These are phyloP conservation scores for Xylariaceae sp. DNA, from an alignment of 2,329 filamentous ascomycete genomes.

Conservation along the genomic window DNA sequence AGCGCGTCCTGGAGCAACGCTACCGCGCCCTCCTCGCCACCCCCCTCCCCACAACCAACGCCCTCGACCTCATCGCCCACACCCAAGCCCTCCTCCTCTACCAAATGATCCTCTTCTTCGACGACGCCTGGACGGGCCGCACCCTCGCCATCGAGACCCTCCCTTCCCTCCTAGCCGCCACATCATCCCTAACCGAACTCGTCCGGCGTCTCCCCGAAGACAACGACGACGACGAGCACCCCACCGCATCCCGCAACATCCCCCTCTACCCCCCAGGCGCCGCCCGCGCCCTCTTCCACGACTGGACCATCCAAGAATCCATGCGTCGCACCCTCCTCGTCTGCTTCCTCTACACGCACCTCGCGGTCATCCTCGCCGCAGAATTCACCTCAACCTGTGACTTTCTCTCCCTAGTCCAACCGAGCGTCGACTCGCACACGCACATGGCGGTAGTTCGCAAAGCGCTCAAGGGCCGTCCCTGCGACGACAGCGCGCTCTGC, in stretches of 20 bases:
- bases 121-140: conserved; percentile 11
- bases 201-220: conserved; percentile 3
- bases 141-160: conserved; percentile 10
- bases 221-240: background rate
- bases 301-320: conserved; percentile 21
- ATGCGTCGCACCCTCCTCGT: conserved; percentile 15
- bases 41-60: conserved; percentile 1
- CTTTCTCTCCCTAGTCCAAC: background rate
- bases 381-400: conserved; percentile 4
- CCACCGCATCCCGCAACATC: conserved; percentile 6
- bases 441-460: no score
- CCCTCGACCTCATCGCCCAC: conserved; percentile 12
- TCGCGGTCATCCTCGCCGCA: conserved; percentile 12
- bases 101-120: conserved; percentile 20
- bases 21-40: conserved; percentile 14
- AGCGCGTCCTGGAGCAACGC: conserved; percentile 16
- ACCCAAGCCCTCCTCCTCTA: conserved; percentile 20
- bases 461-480: background rate
- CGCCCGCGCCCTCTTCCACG: conserved; percentile 14
- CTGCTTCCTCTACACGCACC: conserved; percentile 14
- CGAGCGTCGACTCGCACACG: no score
- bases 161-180: conserved; percentile 9
- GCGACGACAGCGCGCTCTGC: background rate
- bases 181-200: conserved; percentile 7
- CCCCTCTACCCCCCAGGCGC: conserved; percentile 14